phyloP scores from a whole-genome alignment of 2,329 filamentous ascomycete species.

The Hypoxylon rubiginosum region DNA sequence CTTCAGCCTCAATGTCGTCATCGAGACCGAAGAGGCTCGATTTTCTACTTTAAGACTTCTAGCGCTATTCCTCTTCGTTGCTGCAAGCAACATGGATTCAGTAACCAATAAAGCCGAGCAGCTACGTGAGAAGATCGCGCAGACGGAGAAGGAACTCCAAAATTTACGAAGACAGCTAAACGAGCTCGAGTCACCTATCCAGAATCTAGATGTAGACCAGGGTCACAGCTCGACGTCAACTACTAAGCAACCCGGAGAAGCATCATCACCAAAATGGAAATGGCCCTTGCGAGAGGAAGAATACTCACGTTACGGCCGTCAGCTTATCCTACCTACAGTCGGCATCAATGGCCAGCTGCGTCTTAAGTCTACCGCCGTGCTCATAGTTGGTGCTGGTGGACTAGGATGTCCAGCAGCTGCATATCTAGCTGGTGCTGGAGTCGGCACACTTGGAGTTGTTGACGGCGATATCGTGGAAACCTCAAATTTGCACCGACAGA shows the following conservation, averaged over 20 bases:
- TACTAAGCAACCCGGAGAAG: conserved; percentile 8
- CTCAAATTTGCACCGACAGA: conserved; percentile 93
- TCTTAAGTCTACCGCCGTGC: conserved; percentile 76
- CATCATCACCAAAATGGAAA: conserved; percentile 54
- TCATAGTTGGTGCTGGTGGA: conserved; percentile 89
- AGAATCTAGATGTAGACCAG: conserved; percentile 13
- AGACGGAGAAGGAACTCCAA: conserved; percentile 63
- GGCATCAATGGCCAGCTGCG: conserved; percentile 83
- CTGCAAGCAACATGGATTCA: conserved; percentile 22
- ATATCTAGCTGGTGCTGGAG: conserved; percentile 92
- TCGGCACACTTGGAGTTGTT: conserved; percentile 85
- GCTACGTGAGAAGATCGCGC: conserved; percentile 63
- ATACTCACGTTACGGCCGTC: conserved; percentile 88
- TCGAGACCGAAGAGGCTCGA: conserved; percentile 5
- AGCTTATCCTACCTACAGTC: conserved; percentile 88
- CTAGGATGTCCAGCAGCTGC: conserved; percentile 91
- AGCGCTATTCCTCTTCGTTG: conserved; percentile 5
- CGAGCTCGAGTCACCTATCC: conserved; percentile 53
- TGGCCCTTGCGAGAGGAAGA: conserved; percentile 82
- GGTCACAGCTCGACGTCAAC: neutral
- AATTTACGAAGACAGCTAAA: conserved; percentile 61
- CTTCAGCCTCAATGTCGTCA: conserved; percentile 28
- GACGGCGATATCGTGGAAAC: conserved; percentile 90
- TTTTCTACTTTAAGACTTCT: neutral
- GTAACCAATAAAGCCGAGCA: conserved; percentile 50